Base-by-base conservation (phyloP, 345 rosid genomes). In the Firmiana major region DNA sequence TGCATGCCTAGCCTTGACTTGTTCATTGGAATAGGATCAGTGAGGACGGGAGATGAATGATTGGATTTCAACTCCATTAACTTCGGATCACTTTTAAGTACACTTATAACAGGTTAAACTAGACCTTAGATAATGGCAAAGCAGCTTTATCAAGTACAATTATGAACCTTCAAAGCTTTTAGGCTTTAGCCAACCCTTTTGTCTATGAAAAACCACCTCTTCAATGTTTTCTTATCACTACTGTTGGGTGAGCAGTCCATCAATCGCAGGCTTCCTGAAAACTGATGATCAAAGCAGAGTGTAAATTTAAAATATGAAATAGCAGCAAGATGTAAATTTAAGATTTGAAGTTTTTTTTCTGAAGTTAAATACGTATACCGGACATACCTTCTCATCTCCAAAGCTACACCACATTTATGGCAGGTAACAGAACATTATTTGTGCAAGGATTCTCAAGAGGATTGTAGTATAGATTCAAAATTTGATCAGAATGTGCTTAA, bases 151-250 rank as follows among this genome's bases (percentile, higher is more conserved):
- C 71, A 60, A 78, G 49, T 67, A 65, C 75, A 78, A 40, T 48
- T 76, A 42, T 76, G 73, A 45, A 66, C 46, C 64, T 74, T 22
- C 49, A 31, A 51, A 57, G 64, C 54, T 69, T 83, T 67, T 81
- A n/a, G n/a, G n/a, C n/a, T 83, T 67, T 31, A 95, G 75, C 98
- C 99, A 60, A 91, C 97, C 57, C 90, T 87, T 75, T 94, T 93
- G 82, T 94, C 98, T 5, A 91, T 91, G 79, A 94, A 94, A 87
- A 90, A 94, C 95, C 98, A 94, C 92, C 84, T 88, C 90, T 94
- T 91, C 85, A 94, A 84, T 31, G 98, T 88, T 87, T 90, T 90
- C 94, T 91, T 90, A 72, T 93, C 92, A 81, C 90, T 86, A 78
- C 89, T 84, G 67, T 79, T 84, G 34, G 94, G 90, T 75, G 77